Percentiles rank a stretch among this genome's conserved stretches.
Conservation (phyloP, 345 rosid genomes). For the Kandelia obovata region DNA sequence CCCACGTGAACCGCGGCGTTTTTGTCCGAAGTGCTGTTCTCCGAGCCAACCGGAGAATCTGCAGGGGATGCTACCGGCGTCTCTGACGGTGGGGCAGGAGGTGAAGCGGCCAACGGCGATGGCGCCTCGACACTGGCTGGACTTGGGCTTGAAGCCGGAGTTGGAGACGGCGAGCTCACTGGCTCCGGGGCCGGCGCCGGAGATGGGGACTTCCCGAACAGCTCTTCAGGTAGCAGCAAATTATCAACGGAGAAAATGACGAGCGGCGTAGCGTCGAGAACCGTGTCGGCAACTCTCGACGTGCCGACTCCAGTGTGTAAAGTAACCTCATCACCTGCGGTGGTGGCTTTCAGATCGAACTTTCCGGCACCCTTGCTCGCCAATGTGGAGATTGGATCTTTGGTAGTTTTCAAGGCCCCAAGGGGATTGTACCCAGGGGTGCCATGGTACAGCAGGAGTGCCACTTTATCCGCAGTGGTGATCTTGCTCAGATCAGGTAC, state of each 20-base stretch:
- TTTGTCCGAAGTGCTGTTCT: constrained; percentile 40
- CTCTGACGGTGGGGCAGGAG: constrained; percentile 71
- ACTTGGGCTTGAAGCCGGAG: constrained; percentile 32
- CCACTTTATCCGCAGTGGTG: constrained; percentile 57
- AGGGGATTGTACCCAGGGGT: constrained; percentile 55
- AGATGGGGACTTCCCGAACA: constrained; percentile 65
- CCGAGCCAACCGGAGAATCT: constrained; percentile 47
- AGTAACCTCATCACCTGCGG: constrained; percentile 64
- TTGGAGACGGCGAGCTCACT: constrained; percentile 38
- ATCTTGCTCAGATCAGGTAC: constrained; percentile 78
- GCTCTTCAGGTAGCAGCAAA: constrained; percentile 62
- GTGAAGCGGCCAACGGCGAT: constrained; percentile 64
- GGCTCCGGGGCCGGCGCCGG: constrained; percentile 68
- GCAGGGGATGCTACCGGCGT: constrained; percentile 65
- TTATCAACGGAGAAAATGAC: constrained; percentile 71
- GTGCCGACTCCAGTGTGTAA: constrained; percentile 67
- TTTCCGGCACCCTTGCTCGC: constrained; percentile 72
- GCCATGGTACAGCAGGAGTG: constrained; percentile 82
- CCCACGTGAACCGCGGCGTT: constrained; percentile 40
- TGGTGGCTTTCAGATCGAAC: constrained; percentile 55
- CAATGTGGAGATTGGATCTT: constrained; percentile 54
- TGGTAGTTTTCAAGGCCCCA: constrained; percentile 62
- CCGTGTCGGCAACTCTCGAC: constrained; percentile 69
- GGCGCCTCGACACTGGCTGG: constrained; percentile 50
- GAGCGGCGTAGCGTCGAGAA: constrained; percentile 67